A percentile compares a stretch with the other conserved stretches of the same genome.
phyloP scores from a whole-genome alignment of 2,329 filamentous ascomycete species.

The Hymenoscyphus infarciens region DNA sequence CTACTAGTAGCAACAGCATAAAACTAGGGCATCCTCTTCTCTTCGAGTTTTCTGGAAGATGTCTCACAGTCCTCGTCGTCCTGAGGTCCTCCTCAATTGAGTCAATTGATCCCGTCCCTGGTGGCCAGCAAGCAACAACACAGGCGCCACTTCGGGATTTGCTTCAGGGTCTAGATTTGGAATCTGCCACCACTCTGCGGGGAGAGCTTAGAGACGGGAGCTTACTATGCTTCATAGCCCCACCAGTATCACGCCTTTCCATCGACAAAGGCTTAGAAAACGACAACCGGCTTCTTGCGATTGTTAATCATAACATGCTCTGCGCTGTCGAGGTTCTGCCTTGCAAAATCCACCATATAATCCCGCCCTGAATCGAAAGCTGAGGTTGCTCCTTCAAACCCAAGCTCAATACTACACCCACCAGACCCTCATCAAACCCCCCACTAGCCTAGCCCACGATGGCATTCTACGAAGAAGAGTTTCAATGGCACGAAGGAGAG shows the following conservation, averaged over 20 bases:
- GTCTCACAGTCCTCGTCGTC: no score
- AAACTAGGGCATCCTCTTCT: no score
- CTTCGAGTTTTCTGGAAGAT: no score
- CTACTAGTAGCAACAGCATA: no score
- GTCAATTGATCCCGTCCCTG: no score
- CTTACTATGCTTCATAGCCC: not conserved
- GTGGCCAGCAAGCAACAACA: no score
- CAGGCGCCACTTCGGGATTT: no score
- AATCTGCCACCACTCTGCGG: no score
- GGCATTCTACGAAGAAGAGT: conserved; percentile 38
- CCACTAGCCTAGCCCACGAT: conserved; percentile 13
- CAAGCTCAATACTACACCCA: not conserved
- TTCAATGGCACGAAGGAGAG: conserved; percentile 65
- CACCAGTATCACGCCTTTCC: not conserved
- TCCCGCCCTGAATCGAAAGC: conserved; percentile 4
- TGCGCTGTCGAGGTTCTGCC: not conserved
- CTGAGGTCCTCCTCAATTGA: no score
- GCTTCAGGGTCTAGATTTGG: no score
- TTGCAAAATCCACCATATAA: not conserved
- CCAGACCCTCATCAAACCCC: not conserved
- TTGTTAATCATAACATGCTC: not conserved
- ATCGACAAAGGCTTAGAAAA: not conserved
- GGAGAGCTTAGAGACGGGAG: no score
- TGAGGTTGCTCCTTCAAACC: not conserved
- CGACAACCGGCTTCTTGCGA: not conserved